Evolutionary conservation across 1,284 basidiomycete species (phyloP).

Genomic region (Psilocybe mexicana): DNA sequence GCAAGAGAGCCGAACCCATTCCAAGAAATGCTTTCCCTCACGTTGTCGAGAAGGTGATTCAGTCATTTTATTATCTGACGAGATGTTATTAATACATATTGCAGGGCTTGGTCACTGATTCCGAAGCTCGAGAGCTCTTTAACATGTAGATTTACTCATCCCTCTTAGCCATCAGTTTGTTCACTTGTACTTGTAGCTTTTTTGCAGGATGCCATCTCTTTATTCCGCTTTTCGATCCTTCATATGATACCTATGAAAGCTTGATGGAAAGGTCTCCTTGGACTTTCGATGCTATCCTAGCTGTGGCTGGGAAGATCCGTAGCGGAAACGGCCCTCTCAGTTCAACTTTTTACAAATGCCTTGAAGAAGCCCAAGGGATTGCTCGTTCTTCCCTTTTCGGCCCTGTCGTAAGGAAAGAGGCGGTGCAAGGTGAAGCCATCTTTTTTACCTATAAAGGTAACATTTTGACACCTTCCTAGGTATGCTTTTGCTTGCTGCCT

Average conservation of each 20-base stretch:
- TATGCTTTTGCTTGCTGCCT: constrained; percentile 88
- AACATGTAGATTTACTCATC: constrained; percentile 61
- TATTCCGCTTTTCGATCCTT: constrained; percentile 89
- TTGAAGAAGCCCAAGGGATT: constrained; percentile 93
- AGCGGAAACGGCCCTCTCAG: constrained; percentile 85
- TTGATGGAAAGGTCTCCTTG: constrained; percentile 89
- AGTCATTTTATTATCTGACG: constrained; percentile 7
- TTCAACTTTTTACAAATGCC: constrained; percentile 84
- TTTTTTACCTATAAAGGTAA: constrained; percentile 18
- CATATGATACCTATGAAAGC: constrained; percentile 89
- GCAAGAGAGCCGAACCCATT: constrained; percentile 84
- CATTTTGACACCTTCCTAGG: constrained; percentile 44
- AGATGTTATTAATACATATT: constrained; percentile 14
- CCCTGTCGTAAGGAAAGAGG: constrained; percentile 90
- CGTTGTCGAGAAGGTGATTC: constrained; percentile 74
- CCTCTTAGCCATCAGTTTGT: constrained; percentile 29
- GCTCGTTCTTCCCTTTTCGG: constrained; percentile 91
- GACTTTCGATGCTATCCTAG: constrained; percentile 89
- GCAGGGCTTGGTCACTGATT: constrained; percentile 75
- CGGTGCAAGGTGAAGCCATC: constrained; percentile 69
- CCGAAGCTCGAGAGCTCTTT: constrained; percentile 78
- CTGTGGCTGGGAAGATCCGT: constrained; percentile 88
- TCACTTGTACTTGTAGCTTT: constrained; percentile 63
- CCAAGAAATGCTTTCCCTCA: constrained; percentile 84
- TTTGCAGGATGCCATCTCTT: constrained; percentile 95